phyloP scores from a whole-genome alignment of 331 rosid species.

The Acacia pycnantha region DNA sequence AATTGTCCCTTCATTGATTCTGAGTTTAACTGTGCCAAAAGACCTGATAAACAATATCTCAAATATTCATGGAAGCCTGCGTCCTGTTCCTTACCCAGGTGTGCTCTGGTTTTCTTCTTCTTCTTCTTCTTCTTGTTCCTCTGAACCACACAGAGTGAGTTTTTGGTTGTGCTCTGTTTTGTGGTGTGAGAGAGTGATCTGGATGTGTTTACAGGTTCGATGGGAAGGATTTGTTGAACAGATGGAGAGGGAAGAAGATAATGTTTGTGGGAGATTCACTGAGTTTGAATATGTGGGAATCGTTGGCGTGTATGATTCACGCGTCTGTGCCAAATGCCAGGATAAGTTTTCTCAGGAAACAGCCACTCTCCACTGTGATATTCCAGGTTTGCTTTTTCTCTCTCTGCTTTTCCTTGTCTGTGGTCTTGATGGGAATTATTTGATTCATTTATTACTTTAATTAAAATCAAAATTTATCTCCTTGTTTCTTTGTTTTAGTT shows the following conservation, averaged over 20 bases:
- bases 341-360: constrained; percentile 47
- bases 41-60: constrained; percentile 92
- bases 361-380: constrained; percentile 43
- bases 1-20: constrained; percentile 77
- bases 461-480: not conserved
- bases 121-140: not conserved
- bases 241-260: constrained; percentile 85
- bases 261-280: constrained; percentile 98
- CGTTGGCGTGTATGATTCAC: constrained; percentile 77
- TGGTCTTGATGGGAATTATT: not conserved
- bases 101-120: not conserved
- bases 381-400: constrained; percentile 53
- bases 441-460: not conserved
- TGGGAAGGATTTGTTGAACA: constrained; percentile 60
- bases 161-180: not conserved
- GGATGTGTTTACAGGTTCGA: constrained; percentile 49
- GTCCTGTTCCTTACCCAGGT: constrained; percentile 83
- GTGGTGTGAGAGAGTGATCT: not conserved
- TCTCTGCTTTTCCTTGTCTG: not conserved
- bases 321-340: constrained; percentile 78
- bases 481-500: not conserved
- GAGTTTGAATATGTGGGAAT: constrained; percentile 98
- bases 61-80: constrained; percentile 89
- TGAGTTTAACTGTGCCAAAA: constrained; percentile 81
- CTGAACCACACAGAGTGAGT: not conserved